These are phyloP conservation scores for Rhexocercosporidium sp. DNA, from an alignment of 2,329 filamentous ascomycete genomes.

Conservation along the genomic window DNA sequence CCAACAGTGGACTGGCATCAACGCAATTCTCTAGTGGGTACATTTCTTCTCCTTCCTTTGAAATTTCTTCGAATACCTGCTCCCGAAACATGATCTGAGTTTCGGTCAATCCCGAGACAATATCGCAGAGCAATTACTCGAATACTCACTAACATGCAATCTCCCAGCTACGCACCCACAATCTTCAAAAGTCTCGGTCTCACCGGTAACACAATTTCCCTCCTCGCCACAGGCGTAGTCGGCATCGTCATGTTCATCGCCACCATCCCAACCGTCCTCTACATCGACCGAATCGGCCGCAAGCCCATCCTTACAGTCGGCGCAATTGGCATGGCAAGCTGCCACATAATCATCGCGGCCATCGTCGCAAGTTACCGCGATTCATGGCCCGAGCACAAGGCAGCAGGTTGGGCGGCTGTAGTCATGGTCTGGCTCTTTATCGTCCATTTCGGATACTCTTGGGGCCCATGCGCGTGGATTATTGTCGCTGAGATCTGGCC, in stretches of 20 bases:
- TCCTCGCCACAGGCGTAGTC: slow-evolving; percentile 74
- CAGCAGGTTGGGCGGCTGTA: slow-evolving; percentile 71
- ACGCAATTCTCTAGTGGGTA: slow-evolving; percentile 45
- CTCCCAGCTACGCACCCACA: slow-evolving; percentile 48
- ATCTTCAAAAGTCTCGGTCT: slow-evolving; percentile 54
- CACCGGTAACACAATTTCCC: slow-evolving; percentile 52
- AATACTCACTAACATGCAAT: background rate
- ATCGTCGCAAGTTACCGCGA: slow-evolving; percentile 69
- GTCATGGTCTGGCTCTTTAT: slow-evolving; percentile 77
- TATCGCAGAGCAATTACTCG: background rate
- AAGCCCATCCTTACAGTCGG: slow-evolving; percentile 67
- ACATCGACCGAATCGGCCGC: slow-evolving; percentile 67
- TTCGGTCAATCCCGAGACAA: background rate
- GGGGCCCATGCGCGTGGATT: slow-evolving; percentile 78
- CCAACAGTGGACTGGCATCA: slow-evolving; percentile 56
- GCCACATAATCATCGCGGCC: slow-evolving; percentile 73
- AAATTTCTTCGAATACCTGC: too few species aligned
- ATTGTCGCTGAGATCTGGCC: slow-evolving; percentile 79
- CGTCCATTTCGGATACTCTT: slow-evolving; percentile 76
- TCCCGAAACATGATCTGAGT: background rate
- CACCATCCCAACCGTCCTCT: slow-evolving; percentile 70
- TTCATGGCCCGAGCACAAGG: slow-evolving; percentile 59
- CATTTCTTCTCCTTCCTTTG: background rate
- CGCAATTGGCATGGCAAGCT: slow-evolving; percentile 69
- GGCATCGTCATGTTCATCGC: slow-evolving; percentile 73